Base-by-base conservation (phyloP, 2,329 filamentous ascomycete species). In the Daldinia eschscholtzii region DNA sequence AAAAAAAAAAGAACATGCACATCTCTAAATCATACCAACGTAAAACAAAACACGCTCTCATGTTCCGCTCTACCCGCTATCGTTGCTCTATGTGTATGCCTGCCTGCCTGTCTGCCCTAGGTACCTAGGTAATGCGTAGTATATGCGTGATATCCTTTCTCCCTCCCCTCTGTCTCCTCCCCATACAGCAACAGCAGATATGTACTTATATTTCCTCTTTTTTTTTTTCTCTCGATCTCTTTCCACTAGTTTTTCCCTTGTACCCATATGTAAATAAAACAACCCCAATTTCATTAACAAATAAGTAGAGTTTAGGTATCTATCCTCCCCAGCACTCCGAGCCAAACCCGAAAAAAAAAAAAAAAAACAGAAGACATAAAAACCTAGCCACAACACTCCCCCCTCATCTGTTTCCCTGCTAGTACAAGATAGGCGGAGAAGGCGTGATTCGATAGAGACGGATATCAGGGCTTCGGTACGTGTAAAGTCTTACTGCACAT, bases 401-500 rank as follows among this genome's bases (percentile, higher is more conserved):
- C 18, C 9, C 52, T 10, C 12, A 37, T 15, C 28, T 33, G 33
- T 4, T 12, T n/a, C 41, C 20, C 35, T n/a, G 37, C 15, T 39
- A 10, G 15, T 13, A 28, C 30, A 20, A 12, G 10, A 7, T 30
- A 28, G 28, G 20, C 6, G 10, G 18, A 39, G n/a, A 15, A 4
- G 18, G 12, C 12, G 13, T 23, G 6, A 55, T 37, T 2, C 13
- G 52, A 42, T 20, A 41, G 33, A 39, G 10, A 35, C 37, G 18
- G 20, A n/a, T 13, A 23, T 58, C 81, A 91, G 65, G 88, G 94
- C 88, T 99, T 99, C 15, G 96, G 96, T 73, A 99, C 94, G 79
- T 96, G 93, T 76, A 99, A 89, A 35, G 90, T 95, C 87, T 95
- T 97, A 84, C 93, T 97, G 71, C 95, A 92, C 96, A 99, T 98